phyloP scores from a whole-genome alignment of 352 stramenopile genomes.

The Globisporangium spiculum region DNA sequence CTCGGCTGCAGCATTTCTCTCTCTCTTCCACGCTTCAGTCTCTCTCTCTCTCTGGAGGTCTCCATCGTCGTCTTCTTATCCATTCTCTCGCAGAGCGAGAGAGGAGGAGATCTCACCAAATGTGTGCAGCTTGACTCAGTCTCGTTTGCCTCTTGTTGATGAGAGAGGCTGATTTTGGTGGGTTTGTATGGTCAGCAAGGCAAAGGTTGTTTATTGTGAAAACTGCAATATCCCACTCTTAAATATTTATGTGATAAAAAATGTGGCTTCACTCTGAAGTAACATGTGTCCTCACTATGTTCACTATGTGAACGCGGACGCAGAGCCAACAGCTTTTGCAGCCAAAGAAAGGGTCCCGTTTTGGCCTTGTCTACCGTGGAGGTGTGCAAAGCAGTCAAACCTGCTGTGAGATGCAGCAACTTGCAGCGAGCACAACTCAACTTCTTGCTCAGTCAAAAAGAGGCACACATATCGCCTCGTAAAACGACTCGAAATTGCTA shows the following conservation, averaged over 20 bases:
- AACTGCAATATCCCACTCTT: neutral
- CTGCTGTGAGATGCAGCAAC: neutral
- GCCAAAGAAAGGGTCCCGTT: neutral
- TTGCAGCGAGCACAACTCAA: too few relatives aligned
- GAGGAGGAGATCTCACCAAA: neutral
- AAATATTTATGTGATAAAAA: neutral
- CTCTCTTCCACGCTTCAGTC: neutral
- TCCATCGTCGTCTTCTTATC: neutral
- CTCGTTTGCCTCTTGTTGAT: neutral
- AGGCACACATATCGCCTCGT: neutral
- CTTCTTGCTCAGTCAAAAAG: neutral
- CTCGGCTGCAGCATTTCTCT: neutral
- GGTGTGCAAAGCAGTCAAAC: neutral
- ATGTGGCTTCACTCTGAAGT: neutral
- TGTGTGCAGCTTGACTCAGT: neutral
- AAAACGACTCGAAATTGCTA: neutral
- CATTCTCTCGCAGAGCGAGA: neutral
- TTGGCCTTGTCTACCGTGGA: neutral
- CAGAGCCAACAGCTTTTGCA: neutral
- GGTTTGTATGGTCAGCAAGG: neutral
- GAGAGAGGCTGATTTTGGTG: neutral
- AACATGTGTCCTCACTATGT: too few relatives aligned
- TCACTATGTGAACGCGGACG: neutral
- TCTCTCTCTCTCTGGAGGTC: neutral
- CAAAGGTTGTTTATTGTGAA: neutral